phyloP scores from a whole-genome alignment of 495 filamentous ascomycete genomes.

The Hyaloscypha finlandica region DNA sequence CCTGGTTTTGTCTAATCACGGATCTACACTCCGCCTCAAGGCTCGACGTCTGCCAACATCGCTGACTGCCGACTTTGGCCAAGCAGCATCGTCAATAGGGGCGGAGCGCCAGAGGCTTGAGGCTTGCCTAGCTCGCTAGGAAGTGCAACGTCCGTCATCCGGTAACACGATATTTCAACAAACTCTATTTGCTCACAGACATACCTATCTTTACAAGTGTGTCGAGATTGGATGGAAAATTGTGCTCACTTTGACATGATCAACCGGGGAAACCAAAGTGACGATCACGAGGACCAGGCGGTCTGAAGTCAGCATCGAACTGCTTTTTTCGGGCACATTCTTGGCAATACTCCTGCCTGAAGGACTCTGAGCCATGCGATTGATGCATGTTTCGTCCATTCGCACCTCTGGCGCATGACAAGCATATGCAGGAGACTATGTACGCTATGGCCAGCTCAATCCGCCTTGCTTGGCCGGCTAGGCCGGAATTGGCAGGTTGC shows the following conservation, averaged over 20 bases:
- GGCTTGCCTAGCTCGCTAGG: background rate
- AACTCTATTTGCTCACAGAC: background rate
- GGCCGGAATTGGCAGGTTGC: background rate
- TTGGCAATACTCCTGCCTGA: no score
- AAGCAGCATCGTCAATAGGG: no score
- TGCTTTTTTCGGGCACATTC: no score
- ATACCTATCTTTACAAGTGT: background rate
- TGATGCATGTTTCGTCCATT: no score
- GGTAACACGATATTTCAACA: background rate
- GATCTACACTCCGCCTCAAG: background rate
- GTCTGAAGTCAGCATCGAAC: background rate
- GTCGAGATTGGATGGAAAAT: background rate
- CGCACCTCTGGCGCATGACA: background rate
- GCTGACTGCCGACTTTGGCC: no score
- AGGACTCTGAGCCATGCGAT: no score
- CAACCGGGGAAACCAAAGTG: background rate
- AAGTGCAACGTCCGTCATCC: no score
- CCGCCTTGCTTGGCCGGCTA: background rate
- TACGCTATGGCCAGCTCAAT: background rate
- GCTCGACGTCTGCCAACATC: no score
- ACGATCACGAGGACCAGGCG: background rate
- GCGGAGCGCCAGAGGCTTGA: background rate
- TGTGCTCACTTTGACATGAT: background rate
- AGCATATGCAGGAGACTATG: background rate
- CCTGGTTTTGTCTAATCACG: no score